Evolutionary conservation across 345 rosid species (phyloP).

Genomic region (Syzygium oleosum): DNA sequence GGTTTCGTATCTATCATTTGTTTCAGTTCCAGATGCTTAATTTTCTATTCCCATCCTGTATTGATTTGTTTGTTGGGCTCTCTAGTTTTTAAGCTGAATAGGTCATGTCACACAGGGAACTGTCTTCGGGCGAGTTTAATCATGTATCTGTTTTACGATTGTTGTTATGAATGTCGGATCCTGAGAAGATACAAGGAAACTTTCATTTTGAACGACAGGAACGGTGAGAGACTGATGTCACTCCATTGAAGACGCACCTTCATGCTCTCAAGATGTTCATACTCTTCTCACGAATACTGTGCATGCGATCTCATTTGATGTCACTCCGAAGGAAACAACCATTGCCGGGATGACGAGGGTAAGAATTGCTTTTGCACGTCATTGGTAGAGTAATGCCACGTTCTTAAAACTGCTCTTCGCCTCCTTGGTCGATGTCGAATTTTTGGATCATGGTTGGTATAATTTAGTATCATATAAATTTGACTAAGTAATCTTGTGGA

Average conservation of each 20-base stretch:
- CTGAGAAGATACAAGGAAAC: background rate
- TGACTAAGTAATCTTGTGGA: background rate
- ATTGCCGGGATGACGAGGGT: background rate
- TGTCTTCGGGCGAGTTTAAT: background rate
- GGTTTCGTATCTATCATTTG: background rate
- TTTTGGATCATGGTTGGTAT: background rate
- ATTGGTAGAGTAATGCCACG: background rate
- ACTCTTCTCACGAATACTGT: background rate
- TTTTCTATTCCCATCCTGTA: background rate
- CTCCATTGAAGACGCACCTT: background rate
- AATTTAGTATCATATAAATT: background rate
- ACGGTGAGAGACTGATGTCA: background rate
- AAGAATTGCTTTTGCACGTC: background rate
- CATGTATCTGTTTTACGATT: background rate
- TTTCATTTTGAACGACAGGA: background rate
- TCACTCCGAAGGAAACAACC: background rate
- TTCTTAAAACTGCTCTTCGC: background rate
- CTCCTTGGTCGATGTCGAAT: background rate
- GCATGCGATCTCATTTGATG: background rate
- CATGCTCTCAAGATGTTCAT: background rate
- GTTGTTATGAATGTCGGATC: background rate
- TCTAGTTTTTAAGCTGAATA: background rate
- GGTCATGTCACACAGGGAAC: background rate
- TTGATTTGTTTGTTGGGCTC: background rate
- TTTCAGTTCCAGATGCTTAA: background rate